These are phyloP conservation scores for Aspergillus hancockii DNA, from an alignment of 495 filamentous ascomycete genomes.

Conservation along the genomic window DNA sequence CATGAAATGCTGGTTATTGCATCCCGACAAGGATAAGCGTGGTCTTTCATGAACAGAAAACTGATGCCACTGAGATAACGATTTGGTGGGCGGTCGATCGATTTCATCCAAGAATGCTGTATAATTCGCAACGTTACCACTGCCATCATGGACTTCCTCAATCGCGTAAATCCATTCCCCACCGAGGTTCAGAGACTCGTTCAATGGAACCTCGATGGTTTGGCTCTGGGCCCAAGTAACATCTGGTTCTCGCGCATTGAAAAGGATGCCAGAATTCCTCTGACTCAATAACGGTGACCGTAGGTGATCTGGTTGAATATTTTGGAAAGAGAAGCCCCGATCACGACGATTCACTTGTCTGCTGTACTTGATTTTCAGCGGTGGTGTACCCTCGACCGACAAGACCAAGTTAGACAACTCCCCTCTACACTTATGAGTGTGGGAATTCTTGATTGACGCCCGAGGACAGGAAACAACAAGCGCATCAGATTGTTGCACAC, in stretches of 20 bases:
- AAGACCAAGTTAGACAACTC: conserved; percentile 84
- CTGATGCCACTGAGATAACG: conserved; percentile 70
- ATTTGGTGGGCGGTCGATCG: conserved; percentile 57
- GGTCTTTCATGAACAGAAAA: conserved; percentile 90
- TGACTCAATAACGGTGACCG: conserved; percentile 68
- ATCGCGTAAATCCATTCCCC: conserved; percentile 88
- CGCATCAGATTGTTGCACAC: conserved; percentile 68
- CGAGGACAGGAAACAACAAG: conserved; percentile 82
- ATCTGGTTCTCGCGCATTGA: conserved; percentile 53
- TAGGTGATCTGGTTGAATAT: conserved; percentile 85
- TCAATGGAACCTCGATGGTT: conserved; percentile 73
- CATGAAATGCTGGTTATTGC: conserved; percentile 76
- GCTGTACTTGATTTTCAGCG: conserved; percentile 90
- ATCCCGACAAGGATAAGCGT: conserved; percentile 64
- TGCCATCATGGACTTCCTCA: conserved; percentile 87
- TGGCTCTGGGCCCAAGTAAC: conserved; percentile 80
- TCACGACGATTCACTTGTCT: conserved; percentile 76
- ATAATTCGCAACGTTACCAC: conserved; percentile 85
- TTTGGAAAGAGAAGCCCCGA: conserved; percentile 78
- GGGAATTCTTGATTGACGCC: conserved; percentile 65
- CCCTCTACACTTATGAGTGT: conserved; percentile 70
- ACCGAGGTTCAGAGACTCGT: conserved; percentile 76
- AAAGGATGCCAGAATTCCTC: conserved; percentile 54
- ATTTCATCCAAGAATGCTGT: conserved; percentile 55
- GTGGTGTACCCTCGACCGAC: conserved; percentile 83